Base-by-base conservation (phyloP, 495 filamentous ascomycete genomes). In the Penicillium fimorum region DNA sequence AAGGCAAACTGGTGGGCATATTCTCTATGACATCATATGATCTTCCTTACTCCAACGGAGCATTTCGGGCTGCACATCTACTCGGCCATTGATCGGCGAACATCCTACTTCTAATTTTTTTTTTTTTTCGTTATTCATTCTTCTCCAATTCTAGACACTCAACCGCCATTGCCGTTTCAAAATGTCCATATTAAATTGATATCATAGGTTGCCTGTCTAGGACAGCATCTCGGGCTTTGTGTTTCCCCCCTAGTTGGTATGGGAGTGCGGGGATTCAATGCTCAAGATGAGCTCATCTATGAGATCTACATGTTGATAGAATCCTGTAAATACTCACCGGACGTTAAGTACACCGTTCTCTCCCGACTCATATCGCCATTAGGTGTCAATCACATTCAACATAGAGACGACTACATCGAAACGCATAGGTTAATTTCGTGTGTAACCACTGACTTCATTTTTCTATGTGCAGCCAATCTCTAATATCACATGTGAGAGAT, bases 281-380 rank as follows among this genome's bases (percentile, higher is more conserved):
- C 38, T 50, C 56, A 59, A 52, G 51, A 62, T 62, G 56, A 59
- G 47, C 52, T 53, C 60, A 62, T 59, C 3, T 44, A 33, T 32
- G 24, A 7, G 35, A 49, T 48, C 46, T 29, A 43, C 27, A 43
- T 22, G 48, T 29, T 25, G 27, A 17, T 24, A 45, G 33, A 27
- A 42, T 9, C 47, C 61, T 49, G 47, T 29, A 57, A 66, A 48
- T 33, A 53, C 46, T 66, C 64, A 66, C 61, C 64, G 64, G 58
- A 54, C 53, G 42, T 53, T 27, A 54, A 52, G 47, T 44, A 55
- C 56, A 59, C 58, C 64, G 64, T 67, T 64, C 47, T 58, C 55
- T 61, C 56, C 62, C 64, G 64, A 67, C 32, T 42, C 17, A 11
- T 24, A 25, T 40, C 9, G 24, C 22, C 35, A 27, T 27, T 41